phyloP scores from a whole-genome alignment of 2,329 filamentous ascomycete species.

The Didymella glomerata region DNA sequence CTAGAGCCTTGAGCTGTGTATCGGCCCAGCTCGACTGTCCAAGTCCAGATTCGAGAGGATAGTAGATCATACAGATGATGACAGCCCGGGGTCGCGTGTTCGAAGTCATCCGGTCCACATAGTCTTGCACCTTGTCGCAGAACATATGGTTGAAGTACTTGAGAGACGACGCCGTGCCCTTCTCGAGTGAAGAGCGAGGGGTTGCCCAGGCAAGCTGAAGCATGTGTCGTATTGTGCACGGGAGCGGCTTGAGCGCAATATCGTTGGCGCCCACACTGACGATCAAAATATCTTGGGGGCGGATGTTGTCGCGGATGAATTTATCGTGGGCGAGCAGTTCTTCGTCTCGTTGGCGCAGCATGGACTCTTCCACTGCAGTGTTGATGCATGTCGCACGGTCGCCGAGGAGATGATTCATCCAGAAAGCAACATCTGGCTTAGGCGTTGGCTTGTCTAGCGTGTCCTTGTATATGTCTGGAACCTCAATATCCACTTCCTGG shows the following conservation, averaged over 20 bases:
- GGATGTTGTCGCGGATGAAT: constrained; percentile 48
- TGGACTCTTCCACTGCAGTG: constrained; percentile 46
- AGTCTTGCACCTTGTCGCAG: constrained; percentile 37
- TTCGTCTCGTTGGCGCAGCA: constrained; percentile 43
- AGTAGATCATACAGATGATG: constrained; percentile 53
- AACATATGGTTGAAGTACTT: constrained; percentile 47
- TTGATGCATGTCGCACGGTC: constrained; percentile 49
- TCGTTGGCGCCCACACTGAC: constrained; percentile 52
- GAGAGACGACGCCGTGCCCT: constrained; percentile 38
- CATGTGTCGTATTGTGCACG: constrained; percentile 44
- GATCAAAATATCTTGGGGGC: constrained; percentile 43
- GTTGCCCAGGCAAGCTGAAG: constrained; percentile 45
- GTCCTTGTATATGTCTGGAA: constrained; percentile 42
- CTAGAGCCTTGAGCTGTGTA: constrained; percentile 38
- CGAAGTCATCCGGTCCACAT: constrained; percentile 36
- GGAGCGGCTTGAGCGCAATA: constrained; percentile 42
- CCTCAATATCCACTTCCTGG: constrained; percentile 20
- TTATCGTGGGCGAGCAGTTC: constrained; percentile 44
- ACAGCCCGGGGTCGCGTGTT: constrained; percentile 46
- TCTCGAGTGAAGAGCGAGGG: constrained; percentile 31
- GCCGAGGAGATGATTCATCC: constrained; percentile 47
- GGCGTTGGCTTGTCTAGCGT: constrained; percentile 35
- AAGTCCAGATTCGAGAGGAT: constrained; percentile 41
- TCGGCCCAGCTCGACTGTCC: constrained; percentile 48
- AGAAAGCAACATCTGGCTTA: constrained; percentile 50